A percentile compares a stretch with the other conserved stretches of the same genome.
Conservation (phyloP, 2,329 filamentous ascomycete species). For the Phialophora expanda region DNA sequence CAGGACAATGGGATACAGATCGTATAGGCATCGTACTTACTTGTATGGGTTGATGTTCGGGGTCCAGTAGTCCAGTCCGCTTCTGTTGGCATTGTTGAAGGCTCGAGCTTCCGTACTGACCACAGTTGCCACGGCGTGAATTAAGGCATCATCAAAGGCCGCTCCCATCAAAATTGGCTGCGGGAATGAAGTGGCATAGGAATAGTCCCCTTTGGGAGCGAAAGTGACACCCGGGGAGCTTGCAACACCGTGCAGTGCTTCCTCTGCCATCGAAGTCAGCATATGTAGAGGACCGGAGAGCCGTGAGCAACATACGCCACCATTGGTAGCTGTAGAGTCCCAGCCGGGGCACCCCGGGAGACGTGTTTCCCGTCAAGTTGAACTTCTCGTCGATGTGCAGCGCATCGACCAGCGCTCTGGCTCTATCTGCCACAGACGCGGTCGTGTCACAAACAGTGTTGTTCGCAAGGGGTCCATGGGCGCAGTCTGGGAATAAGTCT, state of each 20-base stretch:
- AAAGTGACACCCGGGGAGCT: conserved; percentile 61
- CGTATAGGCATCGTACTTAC: conserved; percentile 16
- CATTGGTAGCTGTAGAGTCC: conserved; percentile 62
- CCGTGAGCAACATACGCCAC: conserved; percentile 28
- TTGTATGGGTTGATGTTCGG: conserved; percentile 70
- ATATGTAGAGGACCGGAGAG: not conserved
- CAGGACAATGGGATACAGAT: not conserved
- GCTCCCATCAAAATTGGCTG: conserved; percentile 67
- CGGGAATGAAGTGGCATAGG: conserved; percentile 68
- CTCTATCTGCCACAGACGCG: conserved; percentile 49
- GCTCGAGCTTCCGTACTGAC: conserved; percentile 66
- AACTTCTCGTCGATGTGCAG: conserved; percentile 62
- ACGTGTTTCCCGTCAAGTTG: conserved; percentile 57
- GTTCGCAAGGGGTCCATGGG: conserved; percentile 56
- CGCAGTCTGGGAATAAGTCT: conserved; percentile 53
- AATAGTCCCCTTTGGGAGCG: conserved; percentile 59
- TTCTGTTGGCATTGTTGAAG: conserved; percentile 65
- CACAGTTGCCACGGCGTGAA: conserved; percentile 61
- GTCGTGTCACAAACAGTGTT: conserved; percentile 59
- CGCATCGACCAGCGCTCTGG: conserved; percentile 56
- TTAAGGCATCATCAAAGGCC: conserved; percentile 67
- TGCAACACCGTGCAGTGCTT: conserved; percentile 66
- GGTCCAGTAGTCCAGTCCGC: conserved; percentile 66
- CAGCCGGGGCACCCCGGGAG: conserved; percentile 60
- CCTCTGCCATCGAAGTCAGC: conserved; percentile 29